Evolutionary conservation across 148 eudicot genomes (phyloP).

Genomic region (Beta vulgaris): DNA sequence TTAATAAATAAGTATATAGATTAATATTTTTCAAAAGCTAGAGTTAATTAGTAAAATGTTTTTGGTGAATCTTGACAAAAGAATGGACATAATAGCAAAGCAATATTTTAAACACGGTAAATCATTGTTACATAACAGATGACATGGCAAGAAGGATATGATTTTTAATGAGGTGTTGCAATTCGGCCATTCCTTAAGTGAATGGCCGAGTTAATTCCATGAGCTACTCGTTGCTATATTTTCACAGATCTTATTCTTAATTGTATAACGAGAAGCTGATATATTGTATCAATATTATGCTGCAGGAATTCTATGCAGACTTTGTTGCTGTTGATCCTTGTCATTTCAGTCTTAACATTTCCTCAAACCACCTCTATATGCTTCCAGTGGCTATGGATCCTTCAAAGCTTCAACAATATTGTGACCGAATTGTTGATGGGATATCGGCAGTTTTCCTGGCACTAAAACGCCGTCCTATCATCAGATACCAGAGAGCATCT

Average conservation of each 20-base stretch:
- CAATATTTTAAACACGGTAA: no score
- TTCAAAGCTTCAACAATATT: conserved; percentile 62
- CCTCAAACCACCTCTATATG: conserved; percentile 84
- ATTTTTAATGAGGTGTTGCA: no score
- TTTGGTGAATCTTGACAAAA: no score
- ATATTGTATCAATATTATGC: neutral
- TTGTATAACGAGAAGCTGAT: conserved; percentile 6
- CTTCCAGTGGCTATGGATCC: conserved; percentile 91
- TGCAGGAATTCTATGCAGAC: conserved; percentile 94
- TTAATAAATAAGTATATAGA: no score
- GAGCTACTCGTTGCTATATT: neutral
- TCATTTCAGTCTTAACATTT: conserved; percentile 74
- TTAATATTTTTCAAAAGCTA: no score
- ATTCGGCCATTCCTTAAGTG: no score
- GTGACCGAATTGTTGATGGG: conserved; percentile 90
- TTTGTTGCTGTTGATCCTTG: conserved; percentile 82
- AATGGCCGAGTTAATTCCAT: no score
- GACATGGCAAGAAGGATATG: no score
- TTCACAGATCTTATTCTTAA: neutral
- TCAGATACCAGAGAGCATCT: conserved; percentile 87
- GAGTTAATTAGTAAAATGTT: no score
- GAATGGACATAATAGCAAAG: no score
- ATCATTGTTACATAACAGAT: no score
- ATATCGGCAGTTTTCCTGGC: conserved; percentile 85
- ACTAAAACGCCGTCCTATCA: conserved; percentile 76